Evolutionary conservation across 1,139 yeast genomes (phyloP).

Genomic region (Geotrichum fermentans): DNA sequence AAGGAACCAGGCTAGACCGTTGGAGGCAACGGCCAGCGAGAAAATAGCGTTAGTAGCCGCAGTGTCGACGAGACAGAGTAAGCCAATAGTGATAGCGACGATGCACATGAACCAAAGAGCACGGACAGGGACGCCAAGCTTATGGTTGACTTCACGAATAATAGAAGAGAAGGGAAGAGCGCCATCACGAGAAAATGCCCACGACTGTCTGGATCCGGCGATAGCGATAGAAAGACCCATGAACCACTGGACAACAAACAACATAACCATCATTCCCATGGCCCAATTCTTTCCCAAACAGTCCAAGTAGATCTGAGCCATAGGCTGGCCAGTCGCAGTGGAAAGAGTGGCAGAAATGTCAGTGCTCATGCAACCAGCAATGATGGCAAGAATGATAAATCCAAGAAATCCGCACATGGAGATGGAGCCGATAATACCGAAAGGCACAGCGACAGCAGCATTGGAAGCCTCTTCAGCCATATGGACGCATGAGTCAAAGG

Average conservation of each 20-base stretch:
- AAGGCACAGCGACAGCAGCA: conserved; percentile 63
- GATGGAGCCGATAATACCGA: conserved; percentile 56
- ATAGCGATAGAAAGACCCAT: conserved; percentile 68
- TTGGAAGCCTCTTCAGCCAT: conserved; percentile 64
- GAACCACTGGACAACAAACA: conserved; percentile 40
- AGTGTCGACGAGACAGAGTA: conserved; percentile 52
- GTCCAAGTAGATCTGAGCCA: conserved; percentile 62
- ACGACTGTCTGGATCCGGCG: conserved; percentile 81
- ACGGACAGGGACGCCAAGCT: conserved; percentile 52
- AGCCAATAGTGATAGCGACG: conserved; percentile 49
- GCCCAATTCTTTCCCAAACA: conserved; percentile 69
- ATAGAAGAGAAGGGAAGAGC: conserved; percentile 62
- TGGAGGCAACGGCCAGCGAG: conserved; percentile 56
- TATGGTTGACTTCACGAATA: conserved; percentile 51
- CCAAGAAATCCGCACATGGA: conserved; percentile 59
- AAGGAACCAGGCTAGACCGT: conserved; percentile 55
- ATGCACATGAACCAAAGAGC: conserved; percentile 55
- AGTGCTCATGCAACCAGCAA: conserved; percentile 52
- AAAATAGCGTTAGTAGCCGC: conserved; percentile 62
- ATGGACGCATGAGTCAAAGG: conserved; percentile 68
- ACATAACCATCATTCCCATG: conserved; percentile 32
- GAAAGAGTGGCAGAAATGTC: conserved; percentile 44
- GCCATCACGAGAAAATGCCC: conserved; percentile 84
- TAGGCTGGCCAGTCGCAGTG: conserved; percentile 32
- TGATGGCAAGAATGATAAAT: conserved; percentile 51